Evolutionary conservation across 1,139 yeast genomes (phyloP), one percentile per base, ranked within the genome.

Genomic region (Blastobotrys proliferans): DNA sequence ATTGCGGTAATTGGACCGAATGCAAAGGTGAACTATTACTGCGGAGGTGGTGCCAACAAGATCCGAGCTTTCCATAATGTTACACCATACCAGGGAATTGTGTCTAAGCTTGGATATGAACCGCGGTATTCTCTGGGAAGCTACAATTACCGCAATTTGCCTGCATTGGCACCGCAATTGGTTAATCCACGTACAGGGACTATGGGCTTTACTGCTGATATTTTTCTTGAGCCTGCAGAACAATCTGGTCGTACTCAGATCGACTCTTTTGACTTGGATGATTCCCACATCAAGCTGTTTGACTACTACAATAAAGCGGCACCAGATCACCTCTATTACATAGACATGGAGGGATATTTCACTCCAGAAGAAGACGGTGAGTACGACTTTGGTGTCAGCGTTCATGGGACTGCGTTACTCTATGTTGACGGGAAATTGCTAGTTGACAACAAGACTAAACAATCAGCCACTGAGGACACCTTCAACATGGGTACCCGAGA

Each of bases 1-100:
- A 63, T 72, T 42, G 76, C 76, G 1, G 71, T 75, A 25, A 72
- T 75, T 52, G 80, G 80, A 14, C 76, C 78, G 29, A 73, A 72
- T 46, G 77, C 75, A 19, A 70, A 68, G 50, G 55, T 56, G 16
- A 61, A 73, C 20, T 59, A 69, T 14, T 67, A 61, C 51, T 63
- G 73, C 20, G 79, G 80, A 42, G 80, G 80, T 43, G 80, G 80
- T 28, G 74, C 79, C 5, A 77, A 79, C 20, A 64, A 75, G 3
- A 55, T 74, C 51, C 53, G 53, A 4, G 68, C 79, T 3, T 70
- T 74, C 49, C 72, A 73, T 54, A 64, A 66, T 5, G 62, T 70
- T n/a, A 63, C 74, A 13, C 76, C 78, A 9, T 70, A 54, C 42
- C 71, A 73, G 3, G 77, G 73, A 36, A 61, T 74, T 47, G 47